Evolutionary conservation across 441 rosid species (phyloP).

Genomic region (Populus tomentosa): DNA sequence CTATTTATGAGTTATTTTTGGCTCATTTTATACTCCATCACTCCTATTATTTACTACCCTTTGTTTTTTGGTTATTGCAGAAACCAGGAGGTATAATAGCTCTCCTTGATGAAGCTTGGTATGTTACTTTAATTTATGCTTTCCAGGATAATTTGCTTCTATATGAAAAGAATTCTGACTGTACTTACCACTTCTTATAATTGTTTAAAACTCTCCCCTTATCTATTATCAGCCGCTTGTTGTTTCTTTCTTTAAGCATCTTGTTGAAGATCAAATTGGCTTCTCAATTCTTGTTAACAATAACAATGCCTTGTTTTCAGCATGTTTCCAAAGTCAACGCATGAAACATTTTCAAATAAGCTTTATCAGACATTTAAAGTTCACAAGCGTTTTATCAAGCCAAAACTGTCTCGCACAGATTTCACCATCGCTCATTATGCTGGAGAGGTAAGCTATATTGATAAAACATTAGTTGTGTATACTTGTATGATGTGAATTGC

Average conservation of each 20-base stretch:
- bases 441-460: slow-evolving; percentile 65
- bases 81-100: slow-evolving; percentile 98
- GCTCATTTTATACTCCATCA: not conserved
- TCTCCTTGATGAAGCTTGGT: slow-evolving; percentile 99
- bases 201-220: not conserved
- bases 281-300: slow-evolving; percentile 10
- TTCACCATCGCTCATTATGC: slow-evolving; percentile 91
- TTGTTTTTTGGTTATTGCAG: slow-evolving; percentile 37
- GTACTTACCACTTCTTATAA: not conserved
- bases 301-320: slow-evolving; percentile 38
- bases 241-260: slow-evolving; percentile 8
- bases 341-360: slow-evolving; percentile 94
- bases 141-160: not conserved
- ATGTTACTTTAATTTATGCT: slow-evolving; percentile 14
- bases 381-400: slow-evolving; percentile 93
- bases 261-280: slow-evolving; percentile 6
- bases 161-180: slow-evolving; percentile 3
- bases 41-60: not conserved
- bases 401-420: slow-evolving; percentile 94
- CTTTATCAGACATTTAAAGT: slow-evolving; percentile 88
- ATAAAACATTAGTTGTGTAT: not conserved
- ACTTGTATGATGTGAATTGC: not conserved
- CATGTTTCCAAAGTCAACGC: slow-evolving; percentile 99
- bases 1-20: not conserved
- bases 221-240: not conserved